Conservation (phyloP, 805 yeast species). For the Nakazawaea peltata region DNA sequence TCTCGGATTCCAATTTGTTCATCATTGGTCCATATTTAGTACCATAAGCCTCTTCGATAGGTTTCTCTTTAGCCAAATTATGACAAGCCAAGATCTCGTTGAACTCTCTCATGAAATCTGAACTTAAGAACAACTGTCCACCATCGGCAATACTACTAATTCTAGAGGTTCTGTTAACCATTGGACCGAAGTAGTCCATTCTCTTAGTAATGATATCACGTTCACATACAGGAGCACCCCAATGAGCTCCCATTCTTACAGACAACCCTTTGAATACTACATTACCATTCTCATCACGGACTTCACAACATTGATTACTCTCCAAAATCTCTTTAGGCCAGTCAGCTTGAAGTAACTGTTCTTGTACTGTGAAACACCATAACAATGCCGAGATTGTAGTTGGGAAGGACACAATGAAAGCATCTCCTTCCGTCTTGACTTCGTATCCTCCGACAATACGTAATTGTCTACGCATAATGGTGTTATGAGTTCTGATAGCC, state of each 20-base stretch:
- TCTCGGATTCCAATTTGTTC: slow-evolving; percentile 56
- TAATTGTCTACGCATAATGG: slow-evolving; percentile 88
- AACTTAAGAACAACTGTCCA: slow-evolving; percentile 88
- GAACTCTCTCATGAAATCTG: slow-evolving; percentile 73
- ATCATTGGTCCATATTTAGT: slow-evolving; percentile 33
- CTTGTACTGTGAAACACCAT: slow-evolving; percentile 93
- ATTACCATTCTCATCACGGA: slow-evolving; percentile 51
- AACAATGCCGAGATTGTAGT: slow-evolving; percentile 82
- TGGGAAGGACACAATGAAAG: slow-evolving; percentile 96
- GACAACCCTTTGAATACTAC: slow-evolving; percentile 80
- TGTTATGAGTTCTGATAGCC: slow-evolving; percentile 90
- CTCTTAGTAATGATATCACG: slow-evolving; percentile 89
- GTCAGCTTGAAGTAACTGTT: slow-evolving; percentile 70
- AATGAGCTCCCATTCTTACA: slow-evolving; percentile 97
- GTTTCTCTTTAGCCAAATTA: slow-evolving; percentile 25
- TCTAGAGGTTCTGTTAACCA: slow-evolving; percentile 93
- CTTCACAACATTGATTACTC: slow-evolving; percentile 76
- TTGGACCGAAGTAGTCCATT: slow-evolving; percentile 98
- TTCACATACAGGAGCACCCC: slow-evolving; percentile 98
- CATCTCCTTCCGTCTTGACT: slow-evolving; percentile 98
- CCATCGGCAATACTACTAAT: slow-evolving; percentile 95
- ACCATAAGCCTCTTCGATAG: slow-evolving; percentile 34
- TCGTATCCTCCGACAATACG: slow-evolving; percentile 95
- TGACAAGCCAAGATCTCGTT: slow-evolving; percentile 45
- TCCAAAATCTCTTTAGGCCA: slow-evolving; percentile 94